Conservation (phyloP, 306 rosid genomes). For the Alnus rubra region DNA sequence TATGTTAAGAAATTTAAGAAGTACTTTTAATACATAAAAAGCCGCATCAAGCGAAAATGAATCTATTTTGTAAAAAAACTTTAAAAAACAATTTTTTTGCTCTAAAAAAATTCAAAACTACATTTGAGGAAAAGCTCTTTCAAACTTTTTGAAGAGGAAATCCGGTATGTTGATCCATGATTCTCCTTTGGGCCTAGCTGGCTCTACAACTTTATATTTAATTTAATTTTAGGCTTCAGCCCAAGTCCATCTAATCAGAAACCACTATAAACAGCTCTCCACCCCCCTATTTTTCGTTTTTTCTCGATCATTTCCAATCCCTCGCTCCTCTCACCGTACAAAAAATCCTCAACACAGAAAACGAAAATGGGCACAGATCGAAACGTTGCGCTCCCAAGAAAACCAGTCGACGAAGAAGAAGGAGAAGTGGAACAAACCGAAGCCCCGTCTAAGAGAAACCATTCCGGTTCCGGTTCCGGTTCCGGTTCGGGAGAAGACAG, state of each 20-base stretch:
- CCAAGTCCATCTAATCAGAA: not conserved
- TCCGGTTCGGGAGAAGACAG: slow-evolving; percentile 34
- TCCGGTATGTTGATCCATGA: no score
- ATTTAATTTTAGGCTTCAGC: not conserved
- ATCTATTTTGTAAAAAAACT: no score
- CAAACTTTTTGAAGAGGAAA: no score
- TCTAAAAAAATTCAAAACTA: no score
- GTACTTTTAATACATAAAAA: no score
- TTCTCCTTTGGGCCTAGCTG: not conserved
- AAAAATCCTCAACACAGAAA: slow-evolving; percentile 3
- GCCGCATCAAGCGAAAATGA: no score
- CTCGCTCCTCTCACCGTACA: slow-evolving; percentile 15
- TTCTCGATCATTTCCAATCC: not conserved
- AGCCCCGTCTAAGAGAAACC: slow-evolving; percentile 33
- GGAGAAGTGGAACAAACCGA: slow-evolving; percentile 35
- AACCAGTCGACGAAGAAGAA: slow-evolving; percentile 22
- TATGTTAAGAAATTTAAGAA: no score
- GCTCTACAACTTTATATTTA: not conserved
- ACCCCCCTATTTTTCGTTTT: not conserved
- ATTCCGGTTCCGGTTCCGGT: slow-evolving; percentile 24
- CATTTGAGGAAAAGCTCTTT: no score
- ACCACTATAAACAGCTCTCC: not conserved
- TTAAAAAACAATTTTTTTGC: no score
- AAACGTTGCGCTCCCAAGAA: slow-evolving; percentile 27
- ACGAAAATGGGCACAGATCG: slow-evolving; percentile 54